A percentile compares a stretch with the other conserved stretches of the same genome.
These are phyloP conservation scores for Gamsiella multidivaricata DNA, from an alignment of 192 early-diverging fungal species.

Conservation along the genomic window DNA sequence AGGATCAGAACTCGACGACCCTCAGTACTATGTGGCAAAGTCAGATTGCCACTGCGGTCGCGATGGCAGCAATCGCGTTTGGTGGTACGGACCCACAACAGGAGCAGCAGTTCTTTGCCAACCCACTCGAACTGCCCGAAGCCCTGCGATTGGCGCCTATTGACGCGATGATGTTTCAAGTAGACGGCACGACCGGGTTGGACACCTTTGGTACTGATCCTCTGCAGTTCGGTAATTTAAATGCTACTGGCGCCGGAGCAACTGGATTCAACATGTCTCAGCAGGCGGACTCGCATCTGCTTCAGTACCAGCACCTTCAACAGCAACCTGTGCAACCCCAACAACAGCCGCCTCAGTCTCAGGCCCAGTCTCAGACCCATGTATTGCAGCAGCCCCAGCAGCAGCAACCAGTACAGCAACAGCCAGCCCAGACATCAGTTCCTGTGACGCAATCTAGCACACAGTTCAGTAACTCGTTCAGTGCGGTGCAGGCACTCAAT, in stretches of 20 bases:
- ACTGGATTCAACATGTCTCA: conserved; percentile 14
- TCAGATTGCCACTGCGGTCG: conserved; percentile 52
- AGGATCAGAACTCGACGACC: conserved; percentile 40
- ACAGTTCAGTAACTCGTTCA: conserved; percentile 20
- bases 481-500: conserved; percentile 18
- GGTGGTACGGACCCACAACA: conserved; percentile 49
- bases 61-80: conserved; percentile 52
- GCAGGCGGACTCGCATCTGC: conserved; percentile 16
- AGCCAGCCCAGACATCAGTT: neutral
- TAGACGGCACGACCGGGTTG: conserved; percentile 19
- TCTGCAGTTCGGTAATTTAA: conserved; percentile 20
- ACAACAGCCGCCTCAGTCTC: neutral
- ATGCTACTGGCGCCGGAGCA: neutral
- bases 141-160: conserved; percentile 45
- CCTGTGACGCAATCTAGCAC: neutral
- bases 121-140: conserved; percentile 45
- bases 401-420: conserved; percentile 5
- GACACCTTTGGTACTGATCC: conserved; percentile 33
- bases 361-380: neutral
- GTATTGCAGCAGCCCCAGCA: conserved; percentile 6
- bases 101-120: conserved; percentile 54
- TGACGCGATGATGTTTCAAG: conserved; percentile 43
- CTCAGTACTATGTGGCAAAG: conserved; percentile 49
- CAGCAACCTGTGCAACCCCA: neutral
- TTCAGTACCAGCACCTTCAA: conserved; percentile 28